Base-by-base conservation (phyloP, 192 early-diverging fungal species). In the Dimargaris cristalligena region DNA sequence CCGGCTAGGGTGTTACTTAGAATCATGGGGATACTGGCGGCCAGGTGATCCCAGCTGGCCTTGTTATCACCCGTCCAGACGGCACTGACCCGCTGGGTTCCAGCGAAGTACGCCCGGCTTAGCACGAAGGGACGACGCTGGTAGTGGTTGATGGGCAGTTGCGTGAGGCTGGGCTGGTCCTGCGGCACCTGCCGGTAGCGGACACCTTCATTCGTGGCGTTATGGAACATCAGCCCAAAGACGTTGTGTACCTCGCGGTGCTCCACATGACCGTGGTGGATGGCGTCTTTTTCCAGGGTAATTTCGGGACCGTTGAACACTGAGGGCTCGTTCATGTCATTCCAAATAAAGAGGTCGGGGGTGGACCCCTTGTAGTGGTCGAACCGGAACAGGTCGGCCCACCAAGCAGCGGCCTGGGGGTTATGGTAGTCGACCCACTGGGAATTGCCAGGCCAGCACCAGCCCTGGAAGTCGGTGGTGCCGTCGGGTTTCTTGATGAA, bases 321-420 rank as follows among this genome's bases (percentile, higher is more conserved):
- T 6, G 88, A 84, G 0, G 92, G 94, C 73, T 99, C 96, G 67
- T 99, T 99, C 96, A 99, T 99, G 63, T 99, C 96, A 70, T 96
- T 97, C 96, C 96, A 99, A 2, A 90, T 84, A 69, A 86, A 91
- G 22, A 97, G 76, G 44, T 66, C 66, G 22, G 75, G 71, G 13
- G 91, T 88, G 10, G 88, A 89, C 29, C 87, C 90, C 60, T 84
- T 70, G 71, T 93, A 99, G 49, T 85, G 73, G 63, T 81, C 75
- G 66, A 85, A 83, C 11, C 69, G 58, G 67, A 92, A 99, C 64
- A 82, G 73, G 22, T 75, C 70, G 28, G 80, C 70, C 84, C 89
- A 94, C 85, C 86, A 97, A 33, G 77, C 64, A 6, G 80, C 72
- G 2, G 90, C 86, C 14, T 68, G 71, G 0, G 85, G 82, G 66